Percentiles rank a stretch among this genome's conserved stretches.
Evolutionary conservation across 2,329 filamentous ascomycete species (phyloP).

Genomic region (Thelonectria discophora): DNA sequence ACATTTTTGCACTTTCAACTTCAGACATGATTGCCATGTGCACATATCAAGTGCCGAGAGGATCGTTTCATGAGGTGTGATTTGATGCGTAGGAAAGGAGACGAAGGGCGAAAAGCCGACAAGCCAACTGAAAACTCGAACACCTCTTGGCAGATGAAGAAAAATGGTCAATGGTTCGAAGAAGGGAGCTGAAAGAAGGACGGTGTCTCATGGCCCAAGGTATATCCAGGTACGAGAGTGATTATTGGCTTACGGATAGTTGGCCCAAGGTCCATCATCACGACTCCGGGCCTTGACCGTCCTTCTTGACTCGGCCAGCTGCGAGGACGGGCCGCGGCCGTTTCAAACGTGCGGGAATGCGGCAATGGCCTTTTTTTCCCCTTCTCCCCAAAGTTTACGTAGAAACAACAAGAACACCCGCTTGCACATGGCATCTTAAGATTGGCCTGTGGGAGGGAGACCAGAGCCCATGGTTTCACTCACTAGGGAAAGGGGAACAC

Average conservation of each 20-base stretch:
- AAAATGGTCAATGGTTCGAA: background rate
- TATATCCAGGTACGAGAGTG: background rate
- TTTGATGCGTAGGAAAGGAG: constrained; percentile 1
- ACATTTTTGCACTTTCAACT: constrained; percentile 32
- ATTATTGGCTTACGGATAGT: background rate
- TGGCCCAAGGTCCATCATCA: background rate
- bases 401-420: too few species aligned
- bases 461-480: too few species aligned
- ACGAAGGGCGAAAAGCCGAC: background rate
- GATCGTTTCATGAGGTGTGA: background rate
- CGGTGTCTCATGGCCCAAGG: background rate
- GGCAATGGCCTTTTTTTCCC: too few species aligned
- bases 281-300: too few species aligned
- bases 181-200: background rate
- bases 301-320: background rate
- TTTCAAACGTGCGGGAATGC: too few species aligned
- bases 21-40: background rate
- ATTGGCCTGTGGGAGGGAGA: background rate
- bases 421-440: background rate
- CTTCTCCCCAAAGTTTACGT: too few species aligned
- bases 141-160: background rate
- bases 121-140: background rate
- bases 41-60: background rate
- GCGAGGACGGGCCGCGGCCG: background rate
- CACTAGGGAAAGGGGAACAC: too few species aligned